Conservation (phyloP, 169 alveolate species). For the Cryptosporidium viatorum region DNA sequence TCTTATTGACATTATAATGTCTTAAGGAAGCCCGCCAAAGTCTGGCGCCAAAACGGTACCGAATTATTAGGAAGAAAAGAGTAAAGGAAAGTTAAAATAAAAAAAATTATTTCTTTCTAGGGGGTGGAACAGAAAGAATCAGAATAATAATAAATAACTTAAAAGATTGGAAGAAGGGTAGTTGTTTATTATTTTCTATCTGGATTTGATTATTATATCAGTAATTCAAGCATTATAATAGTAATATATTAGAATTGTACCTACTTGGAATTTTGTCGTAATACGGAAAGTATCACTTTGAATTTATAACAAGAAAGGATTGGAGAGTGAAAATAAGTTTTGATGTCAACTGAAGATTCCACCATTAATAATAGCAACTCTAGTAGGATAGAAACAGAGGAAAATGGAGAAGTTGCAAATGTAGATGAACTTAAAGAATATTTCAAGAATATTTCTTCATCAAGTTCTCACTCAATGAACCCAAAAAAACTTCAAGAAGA, state of each 20-base stretch:
- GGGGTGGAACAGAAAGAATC: slow-evolving; percentile 21
- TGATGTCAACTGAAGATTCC: slow-evolving; percentile 36
- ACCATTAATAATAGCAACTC: neutral
- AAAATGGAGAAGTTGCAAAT: slow-evolving; percentile 67
- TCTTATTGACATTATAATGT: slow-evolving; percentile 11
- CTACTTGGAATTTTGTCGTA: neutral
- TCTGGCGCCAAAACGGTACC: slow-evolving; percentile 23
- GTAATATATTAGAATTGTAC: neutral
- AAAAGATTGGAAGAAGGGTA: neutral
- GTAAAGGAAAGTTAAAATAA: neutral
- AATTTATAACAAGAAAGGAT: neutral
- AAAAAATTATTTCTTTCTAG: neutral
- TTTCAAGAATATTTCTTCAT: slow-evolving; percentile 36
- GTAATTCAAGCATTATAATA: neutral
- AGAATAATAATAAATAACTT: slow-evolving; percentile 18
- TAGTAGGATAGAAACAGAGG: slow-evolving; percentile 12
- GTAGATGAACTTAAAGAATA: slow-evolving; percentile 62
- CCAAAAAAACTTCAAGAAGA: slow-evolving; percentile 26
- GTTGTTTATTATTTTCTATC: neutral
- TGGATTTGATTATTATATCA: neutral
- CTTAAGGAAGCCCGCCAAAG: neutral
- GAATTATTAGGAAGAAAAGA: neutral
- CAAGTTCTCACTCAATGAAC: neutral
- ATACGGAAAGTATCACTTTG: neutral
- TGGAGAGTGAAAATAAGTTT: neutral